Conservation (phyloP, 2,329 filamentous ascomycete species). For the Didymella lethalis region DNA sequence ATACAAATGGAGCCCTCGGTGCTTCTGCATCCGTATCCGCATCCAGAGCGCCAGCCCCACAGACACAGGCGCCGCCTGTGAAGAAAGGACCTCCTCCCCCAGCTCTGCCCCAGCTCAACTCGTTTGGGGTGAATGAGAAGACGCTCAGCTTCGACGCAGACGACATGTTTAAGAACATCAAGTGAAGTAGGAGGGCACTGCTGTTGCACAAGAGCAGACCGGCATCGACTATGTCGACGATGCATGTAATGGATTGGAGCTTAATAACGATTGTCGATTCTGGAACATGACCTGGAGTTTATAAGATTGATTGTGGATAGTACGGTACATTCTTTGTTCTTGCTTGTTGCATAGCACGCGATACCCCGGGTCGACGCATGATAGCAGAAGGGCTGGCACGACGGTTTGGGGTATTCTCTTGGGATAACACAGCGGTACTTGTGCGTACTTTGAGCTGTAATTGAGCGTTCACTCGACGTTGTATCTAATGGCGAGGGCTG, state of each 20-base stretch:
- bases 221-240: slow-evolving; percentile 29
- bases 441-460: slow-evolving; percentile 21
- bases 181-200: slow-evolving; percentile 29
- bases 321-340: slow-evolving; percentile 35
- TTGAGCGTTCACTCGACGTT: slow-evolving; percentile 32
- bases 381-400: slow-evolving; percentile 27
- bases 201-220: background rate
- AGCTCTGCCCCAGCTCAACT: slow-evolving; percentile 49
- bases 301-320: slow-evolving; percentile 33
- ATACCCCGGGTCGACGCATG: slow-evolving; percentile 48
- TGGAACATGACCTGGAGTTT: slow-evolving; percentile 38
- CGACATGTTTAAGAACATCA: slow-evolving; percentile 54
- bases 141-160: slow-evolving; percentile 45
- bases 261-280: slow-evolving; percentile 45
- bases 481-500: slow-evolving; percentile 24
- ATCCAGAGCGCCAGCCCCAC: background rate
- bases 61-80: slow-evolving; percentile 23
- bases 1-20: slow-evolving; percentile 32
- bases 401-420: slow-evolving; percentile 27
- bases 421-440: slow-evolving; percentile 25
- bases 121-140: slow-evolving; percentile 48
- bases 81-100: slow-evolving; percentile 52
- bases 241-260: slow-evolving; percentile 38
- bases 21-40: slow-evolving; percentile 17
- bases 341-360: slow-evolving; percentile 45